A percentile compares a stretch with the other conserved stretches of the same genome.
Conservation (phyloP, 169 alveolate species). For the Prorocentrum cordatum region DNA sequence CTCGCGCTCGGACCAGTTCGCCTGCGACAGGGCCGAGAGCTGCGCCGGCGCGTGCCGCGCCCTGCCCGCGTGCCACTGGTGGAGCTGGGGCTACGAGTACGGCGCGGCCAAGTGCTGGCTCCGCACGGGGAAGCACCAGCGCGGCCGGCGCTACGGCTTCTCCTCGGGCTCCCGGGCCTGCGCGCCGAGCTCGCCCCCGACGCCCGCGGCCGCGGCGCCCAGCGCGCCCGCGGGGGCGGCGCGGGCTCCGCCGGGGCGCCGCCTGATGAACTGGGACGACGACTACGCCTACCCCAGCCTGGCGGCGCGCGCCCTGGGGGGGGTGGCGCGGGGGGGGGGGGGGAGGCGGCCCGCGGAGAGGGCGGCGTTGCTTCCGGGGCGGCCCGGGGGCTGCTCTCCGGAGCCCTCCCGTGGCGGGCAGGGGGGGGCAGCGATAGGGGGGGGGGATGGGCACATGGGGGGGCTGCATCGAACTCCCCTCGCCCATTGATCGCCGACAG, state of each 20-base stretch:
- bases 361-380: too few relatives aligned
- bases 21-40: neutral
- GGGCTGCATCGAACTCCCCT: too few relatives aligned
- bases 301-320: too few relatives aligned
- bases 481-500: too few relatives aligned
- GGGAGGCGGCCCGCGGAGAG: too few relatives aligned
- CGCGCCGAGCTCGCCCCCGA: constrained; percentile 2
- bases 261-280: neutral
- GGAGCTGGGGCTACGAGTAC: neutral
- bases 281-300: neutral
- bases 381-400: too few relatives aligned
- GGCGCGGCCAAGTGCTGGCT: constrained; percentile 42
- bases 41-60: neutral
- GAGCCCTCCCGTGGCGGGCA: too few relatives aligned
- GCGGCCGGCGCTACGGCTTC: constrained; percentile 21
- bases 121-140: constrained; percentile 12
- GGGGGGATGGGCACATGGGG: too few relatives aligned
- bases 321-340: too few relatives aligned
- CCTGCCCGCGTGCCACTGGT: neutral
- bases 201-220: neutral
- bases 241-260: constrained; percentile 7
- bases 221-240: neutral
- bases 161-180: constrained; percentile 34
- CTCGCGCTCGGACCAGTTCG: neutral
- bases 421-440: too few relatives aligned